Conservation (phyloP, 768 basidiomycete species). For the Rhodotorula graminis region DNA sequence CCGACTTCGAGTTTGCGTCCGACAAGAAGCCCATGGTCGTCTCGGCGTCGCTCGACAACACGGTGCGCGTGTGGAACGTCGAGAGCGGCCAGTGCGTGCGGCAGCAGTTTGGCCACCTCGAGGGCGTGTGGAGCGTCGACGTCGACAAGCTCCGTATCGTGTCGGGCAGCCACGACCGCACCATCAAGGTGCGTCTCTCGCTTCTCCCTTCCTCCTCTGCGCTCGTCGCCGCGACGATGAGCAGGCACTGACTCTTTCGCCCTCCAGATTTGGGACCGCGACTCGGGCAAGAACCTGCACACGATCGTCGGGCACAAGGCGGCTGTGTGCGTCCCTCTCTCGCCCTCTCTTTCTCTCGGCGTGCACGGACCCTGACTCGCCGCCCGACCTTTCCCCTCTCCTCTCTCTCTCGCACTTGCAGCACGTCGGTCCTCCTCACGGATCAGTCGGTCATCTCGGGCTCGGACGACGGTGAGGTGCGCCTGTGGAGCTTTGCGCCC, state of each 20-base stretch:
- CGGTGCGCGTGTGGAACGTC: conserved; percentile 92
- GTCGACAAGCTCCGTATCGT: conserved; percentile 80
- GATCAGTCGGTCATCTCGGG: conserved; percentile 41
- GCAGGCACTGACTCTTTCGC: conserved; percentile 30
- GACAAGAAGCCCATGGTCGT: conserved; percentile 65
- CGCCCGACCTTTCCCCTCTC: background rate
- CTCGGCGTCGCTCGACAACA: conserved; percentile 52
- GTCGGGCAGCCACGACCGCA: conserved; percentile 89
- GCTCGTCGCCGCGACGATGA: no score
- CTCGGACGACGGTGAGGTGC: conserved; percentile 43
- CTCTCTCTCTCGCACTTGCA: background rate
- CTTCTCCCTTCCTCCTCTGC: conserved; percentile 3
- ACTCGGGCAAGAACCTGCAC: conserved; percentile 76
- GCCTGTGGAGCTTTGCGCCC: conserved; percentile 39
- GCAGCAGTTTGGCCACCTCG: conserved; percentile 92
- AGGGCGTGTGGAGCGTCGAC: conserved; percentile 95
- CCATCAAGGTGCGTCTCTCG: conserved; percentile 71
- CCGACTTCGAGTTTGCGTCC: conserved; percentile 37
- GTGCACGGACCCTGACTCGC: background rate
- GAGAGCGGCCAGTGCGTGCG: conserved; percentile 69
- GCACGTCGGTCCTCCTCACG: conserved; percentile 35
- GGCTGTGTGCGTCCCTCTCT: conserved; percentile 55
- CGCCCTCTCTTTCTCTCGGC: background rate
- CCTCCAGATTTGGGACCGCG: conserved; percentile 81
- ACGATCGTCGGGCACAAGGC: conserved; percentile 92